These are phyloP conservation scores for Lasiosphaeria ovina DNA, from an alignment of 495 filamentous ascomycete species.

Conservation along the genomic window DNA sequence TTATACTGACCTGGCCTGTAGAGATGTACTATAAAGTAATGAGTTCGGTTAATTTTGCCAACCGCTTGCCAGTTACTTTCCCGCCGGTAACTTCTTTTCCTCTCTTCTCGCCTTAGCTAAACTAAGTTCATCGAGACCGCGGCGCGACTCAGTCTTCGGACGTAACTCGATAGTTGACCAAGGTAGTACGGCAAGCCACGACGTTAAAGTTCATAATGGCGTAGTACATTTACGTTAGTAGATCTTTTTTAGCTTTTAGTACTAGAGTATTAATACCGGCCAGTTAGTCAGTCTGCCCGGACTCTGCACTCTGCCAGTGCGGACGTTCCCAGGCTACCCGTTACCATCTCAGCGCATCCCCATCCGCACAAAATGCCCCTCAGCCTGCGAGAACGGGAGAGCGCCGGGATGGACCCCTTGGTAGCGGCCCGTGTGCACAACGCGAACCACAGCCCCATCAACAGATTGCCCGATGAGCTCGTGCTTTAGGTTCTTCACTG, in stretches of 20 bases:
- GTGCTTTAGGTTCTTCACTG: constrained; percentile 6
- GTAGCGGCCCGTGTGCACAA: constrained; percentile 16
- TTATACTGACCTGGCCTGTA: too few relatives aligned
- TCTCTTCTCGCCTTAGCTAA: too few relatives aligned
- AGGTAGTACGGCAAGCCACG: constrained; percentile 9
- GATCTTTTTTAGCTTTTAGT: constrained; percentile 10
- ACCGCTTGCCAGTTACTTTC: too few relatives aligned
- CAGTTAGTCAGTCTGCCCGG: constrained; percentile 11
- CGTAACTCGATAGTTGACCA: too few relatives aligned
- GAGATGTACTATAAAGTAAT: too few relatives aligned
- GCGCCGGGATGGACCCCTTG: constrained; percentile 16
- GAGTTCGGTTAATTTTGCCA: too few relatives aligned
- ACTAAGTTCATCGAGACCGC: too few relatives aligned
- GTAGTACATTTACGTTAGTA: constrained; percentile 8
- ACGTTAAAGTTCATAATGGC: constrained; percentile 9
- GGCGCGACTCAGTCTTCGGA: too few relatives aligned
- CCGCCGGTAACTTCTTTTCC: too few relatives aligned
- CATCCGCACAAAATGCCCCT: constrained; percentile 15
- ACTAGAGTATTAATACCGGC: constrained; percentile 14
- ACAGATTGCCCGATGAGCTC: constrained; percentile 15
- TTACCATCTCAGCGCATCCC: constrained; percentile 16
- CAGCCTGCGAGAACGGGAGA: constrained; percentile 10
- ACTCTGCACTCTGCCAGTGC: constrained; percentile 13
- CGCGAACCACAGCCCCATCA: constrained; percentile 5
- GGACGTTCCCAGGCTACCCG: constrained; percentile 12